Conservation (phyloP, 108 stramenopile genomes). For the Skeletonema tropicum region DNA sequence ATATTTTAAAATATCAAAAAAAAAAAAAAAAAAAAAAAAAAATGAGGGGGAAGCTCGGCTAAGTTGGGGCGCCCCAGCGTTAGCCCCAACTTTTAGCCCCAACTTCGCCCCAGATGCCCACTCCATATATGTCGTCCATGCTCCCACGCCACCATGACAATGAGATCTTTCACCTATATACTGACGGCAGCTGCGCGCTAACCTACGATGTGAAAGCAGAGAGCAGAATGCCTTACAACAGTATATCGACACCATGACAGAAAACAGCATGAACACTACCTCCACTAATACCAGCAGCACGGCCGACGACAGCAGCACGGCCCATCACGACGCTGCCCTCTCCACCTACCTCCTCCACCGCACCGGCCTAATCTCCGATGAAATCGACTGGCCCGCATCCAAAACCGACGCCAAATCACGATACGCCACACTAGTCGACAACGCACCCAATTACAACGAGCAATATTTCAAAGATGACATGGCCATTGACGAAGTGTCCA, state of each 20-base stretch:
- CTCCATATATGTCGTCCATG: too few species aligned
- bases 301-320: background rate
- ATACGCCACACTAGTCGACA: background rate
- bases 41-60: too few species aligned
- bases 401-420: background rate
- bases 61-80: too few species aligned
- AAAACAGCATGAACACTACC: background rate
- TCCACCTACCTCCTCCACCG: constrained; percentile 33
- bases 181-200: too few species aligned
- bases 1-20: too few species aligned
- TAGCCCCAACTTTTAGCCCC: too few species aligned
- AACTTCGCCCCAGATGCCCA: too few species aligned
- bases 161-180: too few species aligned
- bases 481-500: constrained; percentile 2
- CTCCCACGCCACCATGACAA: too few species aligned
- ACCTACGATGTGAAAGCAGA: too few species aligned
- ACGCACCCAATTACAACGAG: background rate
- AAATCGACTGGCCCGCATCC: constrained; percentile 31
- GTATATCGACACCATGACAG: background rate
- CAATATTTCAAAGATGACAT: background rate
- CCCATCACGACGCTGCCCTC: background rate
- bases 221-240: too few species aligned
- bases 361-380: constrained; percentile 34
- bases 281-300: background rate
- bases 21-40: too few species aligned